Evolutionary conservation across 129 eudicot genomes (phyloP), one percentile per base, ranked within the genome.

Genomic region (Tagetes patula): DNA sequence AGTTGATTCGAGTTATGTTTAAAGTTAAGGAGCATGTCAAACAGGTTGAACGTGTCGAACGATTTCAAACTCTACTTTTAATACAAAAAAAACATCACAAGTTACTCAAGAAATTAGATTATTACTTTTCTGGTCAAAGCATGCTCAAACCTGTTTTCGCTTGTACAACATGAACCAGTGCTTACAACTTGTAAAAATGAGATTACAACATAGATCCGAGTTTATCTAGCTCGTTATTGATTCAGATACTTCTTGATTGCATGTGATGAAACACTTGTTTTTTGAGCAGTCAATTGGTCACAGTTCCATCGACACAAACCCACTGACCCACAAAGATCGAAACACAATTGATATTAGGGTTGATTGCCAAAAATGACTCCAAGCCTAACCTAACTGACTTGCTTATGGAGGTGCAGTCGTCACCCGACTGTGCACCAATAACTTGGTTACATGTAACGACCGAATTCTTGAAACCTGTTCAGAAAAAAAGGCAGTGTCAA

Each of bases 311-410:
- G 32, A 71, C 74, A 36, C 76, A 79, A 13, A 80, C 67, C 80
- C 84, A 80, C 69, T 74, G 67, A 14, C 80, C 76, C 32, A 74
- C 72, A 12, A 80, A 80, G 59, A 63, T 63, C 5, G 67, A 27
- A 12, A 40, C 58, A 42, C 84, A 80, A 2, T 52, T 69, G 62
- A 80, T 54, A 65, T 80, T 75, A 0, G 84, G 84, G 69, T 80
- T 80, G 34, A 80, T 80, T 39, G 70, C 71, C 37, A 69, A 52
- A 65, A 80, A 75, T 0, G 71, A 49, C 8, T 69, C 52, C 61
- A 69, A 20, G 49, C 60, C 60, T 3, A 80, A 8, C 73, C 69
- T 61, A 40, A 41, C 30, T 5, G 73, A 40, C 6, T 34, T 2
- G 61, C 76, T 65, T n/a, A 80, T 75, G 8, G 80, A 14, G 61